phyloP scores from a whole-genome alignment of 2,329 filamentous ascomycete species.

The Chrysoporthe austroafricana region DNA sequence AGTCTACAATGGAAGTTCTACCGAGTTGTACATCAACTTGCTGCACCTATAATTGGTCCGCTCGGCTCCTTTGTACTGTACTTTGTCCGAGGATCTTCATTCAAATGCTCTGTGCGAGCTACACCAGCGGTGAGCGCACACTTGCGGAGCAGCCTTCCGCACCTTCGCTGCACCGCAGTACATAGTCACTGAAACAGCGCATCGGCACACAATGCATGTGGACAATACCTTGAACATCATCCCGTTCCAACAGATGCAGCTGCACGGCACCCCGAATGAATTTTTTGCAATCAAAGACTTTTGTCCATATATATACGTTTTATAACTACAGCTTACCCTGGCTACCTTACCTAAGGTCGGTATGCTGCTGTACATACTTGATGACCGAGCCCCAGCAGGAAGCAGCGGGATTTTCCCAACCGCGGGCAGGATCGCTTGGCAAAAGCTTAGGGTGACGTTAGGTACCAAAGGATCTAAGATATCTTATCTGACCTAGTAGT shows the following conservation, averaged over 20 bases:
- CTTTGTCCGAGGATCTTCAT: too few species aligned
- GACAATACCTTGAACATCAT: background rate
- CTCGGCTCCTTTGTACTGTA: background rate
- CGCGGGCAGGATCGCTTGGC: background rate
- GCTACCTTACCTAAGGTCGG: background rate
- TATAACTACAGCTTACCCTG: background rate
- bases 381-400: background rate
- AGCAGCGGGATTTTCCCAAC: background rate
- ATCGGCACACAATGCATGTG: background rate
- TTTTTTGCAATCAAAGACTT: background rate
- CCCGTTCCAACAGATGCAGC: background rate
- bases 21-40: background rate
- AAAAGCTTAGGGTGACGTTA: background rate
- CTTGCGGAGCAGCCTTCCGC: background rate
- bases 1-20: too few species aligned
- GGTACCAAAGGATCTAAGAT: background rate
- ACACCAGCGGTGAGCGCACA: background rate
- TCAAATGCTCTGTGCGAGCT: background rate
- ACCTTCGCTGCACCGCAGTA: background rate
- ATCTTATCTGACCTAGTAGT: background rate
- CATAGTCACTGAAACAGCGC: background rate
- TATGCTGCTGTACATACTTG: background rate
- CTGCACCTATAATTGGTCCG: background rate
- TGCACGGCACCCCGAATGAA: background rate
- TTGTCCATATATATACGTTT: background rate